These are phyloP conservation scores for Aspergillus diversus DNA, from an alignment of 495 filamentous ascomycete genomes.

Conservation along the genomic window DNA sequence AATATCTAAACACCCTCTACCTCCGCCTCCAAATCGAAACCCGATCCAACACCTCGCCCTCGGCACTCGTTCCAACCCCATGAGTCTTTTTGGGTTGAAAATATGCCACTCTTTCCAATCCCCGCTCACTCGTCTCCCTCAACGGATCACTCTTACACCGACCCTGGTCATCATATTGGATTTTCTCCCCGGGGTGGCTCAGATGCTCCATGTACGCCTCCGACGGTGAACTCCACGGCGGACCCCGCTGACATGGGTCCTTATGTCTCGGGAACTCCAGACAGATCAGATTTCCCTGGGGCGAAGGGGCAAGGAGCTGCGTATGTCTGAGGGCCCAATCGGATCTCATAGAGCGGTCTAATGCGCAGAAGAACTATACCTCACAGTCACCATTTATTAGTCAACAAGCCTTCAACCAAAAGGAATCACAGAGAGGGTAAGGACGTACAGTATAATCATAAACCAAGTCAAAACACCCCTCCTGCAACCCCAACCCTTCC, in stretches of 20 bases:
- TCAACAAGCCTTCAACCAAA: not conserved
- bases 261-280: slow-evolving; percentile 37
- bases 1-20: slow-evolving; percentile 12
- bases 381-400: not conserved
- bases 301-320: slow-evolving; percentile 55
- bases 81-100: slow-evolving; percentile 68
- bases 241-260: slow-evolving; percentile 11
- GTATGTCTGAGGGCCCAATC: slow-evolving; percentile 63
- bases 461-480: slow-evolving; percentile 63
- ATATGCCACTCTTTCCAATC: slow-evolving; percentile 56
- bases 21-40: slow-evolving; percentile 44
- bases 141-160: slow-evolving; percentile 21
- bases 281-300: slow-evolving; percentile 62
- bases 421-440: not conserved
- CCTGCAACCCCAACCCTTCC: slow-evolving; percentile 33
- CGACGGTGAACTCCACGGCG: slow-evolving; percentile 32
- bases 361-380: slow-evolving; percentile 70
- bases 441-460: slow-evolving; percentile 75
- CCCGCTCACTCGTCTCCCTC: slow-evolving; percentile 7
- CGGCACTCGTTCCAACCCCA: slow-evolving; percentile 45
- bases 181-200: slow-evolving; percentile 57
- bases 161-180: slow-evolving; percentile 33
- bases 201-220: slow-evolving; percentile 35
- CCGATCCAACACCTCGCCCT: slow-evolving; percentile 40
- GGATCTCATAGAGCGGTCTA: slow-evolving; percentile 60